phyloP scores from a whole-genome alignment of 2,329 filamentous ascomycete species.

The Pseudocercospora pini-densiflorae region DNA sequence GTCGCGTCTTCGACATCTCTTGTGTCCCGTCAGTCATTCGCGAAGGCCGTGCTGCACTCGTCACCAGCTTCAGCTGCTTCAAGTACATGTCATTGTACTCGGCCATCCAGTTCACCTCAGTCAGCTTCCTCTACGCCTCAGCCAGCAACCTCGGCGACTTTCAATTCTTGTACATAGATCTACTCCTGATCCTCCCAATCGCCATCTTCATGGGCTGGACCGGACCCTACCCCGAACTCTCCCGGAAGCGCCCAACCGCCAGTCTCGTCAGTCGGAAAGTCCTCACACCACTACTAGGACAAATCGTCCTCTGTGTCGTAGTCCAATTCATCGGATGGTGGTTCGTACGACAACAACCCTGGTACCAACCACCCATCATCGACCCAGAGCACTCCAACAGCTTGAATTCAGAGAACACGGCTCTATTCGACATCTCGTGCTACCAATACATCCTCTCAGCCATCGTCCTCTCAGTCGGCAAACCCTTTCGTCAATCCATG shows the following conservation, averaged over 20 bases:
- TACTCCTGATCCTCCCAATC: slow-evolving; percentile 90
- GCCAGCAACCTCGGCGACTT: slow-evolving; percentile 97
- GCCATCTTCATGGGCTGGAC: slow-evolving; percentile 99
- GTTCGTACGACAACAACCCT: slow-evolving; percentile 76
- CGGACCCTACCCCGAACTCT: slow-evolving; percentile 76
- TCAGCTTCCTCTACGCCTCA: slow-evolving; percentile 93
- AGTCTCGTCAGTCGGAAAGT: slow-evolving; percentile 93
- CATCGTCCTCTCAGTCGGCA: slow-evolving; percentile 87
- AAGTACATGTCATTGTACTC: slow-evolving; percentile 99
- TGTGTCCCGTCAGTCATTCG: slow-evolving; percentile 92
- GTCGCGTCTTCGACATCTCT: slow-evolving; percentile 91
- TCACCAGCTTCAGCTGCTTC: slow-evolving; percentile 99
- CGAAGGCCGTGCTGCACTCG: slow-evolving; percentile 89
- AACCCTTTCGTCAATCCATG: slow-evolving; percentile 83
- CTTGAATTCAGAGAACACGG: slow-evolving; percentile 90
- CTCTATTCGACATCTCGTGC: slow-evolving; percentile 85
- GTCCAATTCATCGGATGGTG: slow-evolving; percentile 77
- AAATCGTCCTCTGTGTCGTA: slow-evolving; percentile 79
- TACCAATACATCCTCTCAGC: slow-evolving; percentile 95
- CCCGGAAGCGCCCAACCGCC: slow-evolving; percentile 85
- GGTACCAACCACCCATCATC: slow-evolving; percentile 82
- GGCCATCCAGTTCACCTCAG: slow-evolving; percentile 97
- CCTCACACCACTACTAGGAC: slow-evolving; percentile 82
- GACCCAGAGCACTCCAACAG: slow-evolving; percentile 81
- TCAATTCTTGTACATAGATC: slow-evolving; percentile 95